Conservation (phyloP, 2,329 filamentous ascomycete genomes). For the Fusarium heterosporum region DNA sequence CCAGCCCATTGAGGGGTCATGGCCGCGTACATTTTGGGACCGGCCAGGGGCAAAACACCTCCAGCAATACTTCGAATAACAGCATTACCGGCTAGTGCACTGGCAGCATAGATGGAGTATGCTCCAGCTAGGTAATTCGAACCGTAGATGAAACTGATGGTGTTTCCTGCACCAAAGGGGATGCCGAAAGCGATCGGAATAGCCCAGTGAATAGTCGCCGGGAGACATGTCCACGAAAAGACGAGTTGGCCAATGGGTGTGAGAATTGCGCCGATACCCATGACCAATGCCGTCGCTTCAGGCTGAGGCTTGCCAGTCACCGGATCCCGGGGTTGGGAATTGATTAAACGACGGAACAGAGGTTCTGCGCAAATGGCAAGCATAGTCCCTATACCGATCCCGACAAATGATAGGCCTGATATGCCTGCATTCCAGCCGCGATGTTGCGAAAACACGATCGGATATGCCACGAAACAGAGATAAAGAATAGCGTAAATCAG, state of each 20-base stretch:
- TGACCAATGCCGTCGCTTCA: constrained; percentile 83
- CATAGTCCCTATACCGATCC: constrained; percentile 72
- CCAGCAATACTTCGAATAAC: constrained; percentile 79
- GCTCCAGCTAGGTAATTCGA: constrained; percentile 82
- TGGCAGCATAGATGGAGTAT: constrained; percentile 86
- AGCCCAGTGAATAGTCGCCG: constrained; percentile 83
- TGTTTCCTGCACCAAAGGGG: constrained; percentile 82
- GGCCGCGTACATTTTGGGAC: constrained; percentile 74
- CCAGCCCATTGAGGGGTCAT: constrained; percentile 83
- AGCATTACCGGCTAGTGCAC: constrained; percentile 82
- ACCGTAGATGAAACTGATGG: constrained; percentile 83
- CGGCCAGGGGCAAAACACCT: constrained; percentile 82
- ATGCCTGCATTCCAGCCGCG: constrained; percentile 82
- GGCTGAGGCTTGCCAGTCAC: constrained; percentile 78
- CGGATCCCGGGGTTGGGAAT: constrained; percentile 78
- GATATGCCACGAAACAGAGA: constrained; percentile 91
- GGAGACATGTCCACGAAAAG: constrained; percentile 90
- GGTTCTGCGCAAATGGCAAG: constrained; percentile 74
- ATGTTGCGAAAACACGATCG: constrained; percentile 79
- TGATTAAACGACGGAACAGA: constrained; percentile 80
- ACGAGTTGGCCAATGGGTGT: constrained; percentile 83
- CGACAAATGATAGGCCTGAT: constrained; percentile 82
- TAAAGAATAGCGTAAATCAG: constrained; percentile 89
- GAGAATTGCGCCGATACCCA: constrained; percentile 80
- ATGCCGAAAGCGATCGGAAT: constrained; percentile 81